phyloP scores from a whole-genome alignment of 495 filamentous ascomycete genomes.

The Podospora appendiculata region DNA sequence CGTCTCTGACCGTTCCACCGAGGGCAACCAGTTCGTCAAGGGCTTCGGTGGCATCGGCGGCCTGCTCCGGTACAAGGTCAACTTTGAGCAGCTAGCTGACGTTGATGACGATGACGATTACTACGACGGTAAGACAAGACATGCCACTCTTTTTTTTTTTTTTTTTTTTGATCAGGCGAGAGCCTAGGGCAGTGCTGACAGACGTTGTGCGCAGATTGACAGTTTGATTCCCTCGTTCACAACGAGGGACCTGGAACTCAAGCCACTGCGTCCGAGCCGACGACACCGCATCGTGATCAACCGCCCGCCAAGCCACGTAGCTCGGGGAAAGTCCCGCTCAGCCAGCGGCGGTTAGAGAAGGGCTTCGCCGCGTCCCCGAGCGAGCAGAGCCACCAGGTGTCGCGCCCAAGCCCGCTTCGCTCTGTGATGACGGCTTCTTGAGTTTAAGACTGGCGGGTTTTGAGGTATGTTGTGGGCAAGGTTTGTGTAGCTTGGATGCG shows the following conservation, averaged over 20 bases:
- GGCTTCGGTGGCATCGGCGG: conserved; percentile 98
- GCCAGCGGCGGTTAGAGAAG: conserved; percentile 31
- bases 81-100: conserved; percentile 97
- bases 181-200: too few species aligned
- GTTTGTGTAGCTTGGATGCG: too few species aligned
- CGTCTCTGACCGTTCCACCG: conserved; percentile 90
- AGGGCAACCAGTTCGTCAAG: conserved; percentile 99
- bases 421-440: conserved; percentile 51
- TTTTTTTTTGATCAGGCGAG: too few species aligned
- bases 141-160: too few species aligned
- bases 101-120: conserved; percentile 95
- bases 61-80: conserved; percentile 97
- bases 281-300: conserved; percentile 25
- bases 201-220: conserved; percentile 59
- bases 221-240: conserved; percentile 77
- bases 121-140: conserved; percentile 53
- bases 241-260: conserved; percentile 73
- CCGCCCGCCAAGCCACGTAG: conserved; percentile 26
- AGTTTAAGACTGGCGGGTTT: conserved; percentile 26
- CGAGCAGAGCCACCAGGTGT: conserved; percentile 31
- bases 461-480: conserved; percentile 3
- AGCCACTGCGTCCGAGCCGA: conserved; percentile 56
- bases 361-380: conserved; percentile 30
- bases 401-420: conserved; percentile 51
- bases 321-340: conserved; percentile 27